A percentile compares a stretch with the other conserved stretches of the same genome.
Evolutionary conservation across 257 asterid species (phyloP).

Genomic region (Vinca minor): DNA sequence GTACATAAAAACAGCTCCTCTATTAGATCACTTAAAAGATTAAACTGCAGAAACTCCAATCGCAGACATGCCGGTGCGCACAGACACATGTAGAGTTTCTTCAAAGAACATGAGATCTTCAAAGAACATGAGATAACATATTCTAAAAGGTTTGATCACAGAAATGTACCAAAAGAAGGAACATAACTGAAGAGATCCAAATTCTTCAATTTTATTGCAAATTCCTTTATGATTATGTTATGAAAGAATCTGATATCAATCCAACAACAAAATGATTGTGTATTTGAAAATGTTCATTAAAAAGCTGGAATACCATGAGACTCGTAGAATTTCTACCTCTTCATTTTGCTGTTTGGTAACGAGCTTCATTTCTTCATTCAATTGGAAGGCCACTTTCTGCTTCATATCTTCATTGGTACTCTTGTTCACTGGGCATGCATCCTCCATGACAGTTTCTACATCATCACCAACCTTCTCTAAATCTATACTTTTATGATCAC

Average conservation of each 20-base stretch:
- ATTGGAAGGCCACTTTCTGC: constrained; percentile 19
- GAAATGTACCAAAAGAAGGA: too few relatives aligned
- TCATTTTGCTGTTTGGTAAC: constrained; percentile 20
- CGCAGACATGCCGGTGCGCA: neutral
- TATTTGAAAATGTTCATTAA: neutral
- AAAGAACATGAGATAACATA: too few relatives aligned
- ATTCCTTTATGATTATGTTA: neutral
- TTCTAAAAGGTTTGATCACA: neutral
- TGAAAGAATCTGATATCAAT: neutral
- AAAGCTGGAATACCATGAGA: constrained; percentile 1
- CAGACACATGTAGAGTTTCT: neutral
- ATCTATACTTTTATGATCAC: constrained; percentile 24
- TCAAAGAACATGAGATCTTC: constrained; percentile 3
- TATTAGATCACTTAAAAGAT: neutral
- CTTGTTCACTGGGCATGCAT: constrained; percentile 23
- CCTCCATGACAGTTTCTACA: constrained; percentile 22
- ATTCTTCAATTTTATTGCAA: neutral
- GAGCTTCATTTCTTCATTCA: constrained; percentile 33
- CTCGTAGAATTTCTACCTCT: constrained; percentile 41
- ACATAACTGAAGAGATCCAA: neutral
- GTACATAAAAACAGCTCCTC: neutral
- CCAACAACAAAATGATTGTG: neutral
- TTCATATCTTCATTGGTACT: constrained; percentile 19
- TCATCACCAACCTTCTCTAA: constrained; percentile 23
- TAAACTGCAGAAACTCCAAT: neutral